Base-by-base conservation (phyloP, 768 basidiomycete genomes). In the Tulasnella sp. region DNA sequence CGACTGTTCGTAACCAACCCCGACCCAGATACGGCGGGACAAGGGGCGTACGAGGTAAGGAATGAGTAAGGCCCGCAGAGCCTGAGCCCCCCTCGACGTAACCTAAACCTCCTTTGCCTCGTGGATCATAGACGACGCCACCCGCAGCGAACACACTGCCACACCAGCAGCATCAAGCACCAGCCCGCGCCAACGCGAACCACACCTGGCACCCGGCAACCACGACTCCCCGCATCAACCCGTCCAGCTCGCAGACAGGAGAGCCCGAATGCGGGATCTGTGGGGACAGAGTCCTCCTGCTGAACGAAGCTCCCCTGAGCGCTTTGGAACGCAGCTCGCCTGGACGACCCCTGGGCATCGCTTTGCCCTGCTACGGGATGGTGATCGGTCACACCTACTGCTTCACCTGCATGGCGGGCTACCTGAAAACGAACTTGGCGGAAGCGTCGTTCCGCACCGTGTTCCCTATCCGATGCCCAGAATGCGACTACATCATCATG, bases 401-500 rank as follows among this genome's bases (percentile, higher is more conserved):
- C 24, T 42, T 74, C 6, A 16, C 40, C 5, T 74, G 73, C 46
- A 42, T 74, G 2, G 40, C 73, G 73, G 38, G 16, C 31, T 74
- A 74, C 36, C 40, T 74, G 39, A 74, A 74, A 40, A 48, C 46
- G 14, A 40, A 18, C 6, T 21, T 74, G 38, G 19, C 40, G 21
- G 46, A 74, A 18, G 73, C 40, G 4, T n/a, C 40, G 38, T 42
- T 48, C 40, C 73, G 73, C 40, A 42, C 73, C 14, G 73, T 74
- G 10, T 74, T 74, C 39, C 39, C 73, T 2, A 74, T 74, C 16
- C 31, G 73, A 19, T 74, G 73, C 18, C 73, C 73, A 1, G 34
- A 74, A 74, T 74, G 73, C 73, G 4, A 8, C 36, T 68, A 68
- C 31, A 68, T 68, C 34, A 68, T 68, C 31, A 68, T 68, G 62